Percentiles rank a stretch among this genome's conserved stretches.
Evolutionary conservation across 306 rosid species (phyloP).

Genomic region (Rubus parviflorus): DNA sequence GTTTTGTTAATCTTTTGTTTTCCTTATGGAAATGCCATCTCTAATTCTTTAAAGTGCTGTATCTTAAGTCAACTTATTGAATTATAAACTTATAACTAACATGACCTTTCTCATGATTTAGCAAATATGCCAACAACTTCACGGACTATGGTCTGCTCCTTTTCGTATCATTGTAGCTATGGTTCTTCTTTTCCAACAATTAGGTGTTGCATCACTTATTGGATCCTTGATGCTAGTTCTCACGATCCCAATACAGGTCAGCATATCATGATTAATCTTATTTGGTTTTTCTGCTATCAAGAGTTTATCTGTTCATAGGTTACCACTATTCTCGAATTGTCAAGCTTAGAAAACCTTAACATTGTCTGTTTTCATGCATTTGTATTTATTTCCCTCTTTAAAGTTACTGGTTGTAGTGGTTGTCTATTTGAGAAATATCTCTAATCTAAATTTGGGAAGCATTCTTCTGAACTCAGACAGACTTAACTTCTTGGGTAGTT

Average conservation of each 20-base stretch:
- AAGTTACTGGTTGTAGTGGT: neutral
- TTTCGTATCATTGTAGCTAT: slow-evolving; percentile 67
- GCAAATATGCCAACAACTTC: slow-evolving; percentile 80
- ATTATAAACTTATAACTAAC: slow-evolving; percentile 11
- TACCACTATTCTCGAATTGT: neutral
- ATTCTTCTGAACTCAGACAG: neutral
- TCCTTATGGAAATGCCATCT: neutral
- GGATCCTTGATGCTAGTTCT: slow-evolving; percentile 69
- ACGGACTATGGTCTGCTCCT: slow-evolving; percentile 88
- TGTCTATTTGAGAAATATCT: neutral
- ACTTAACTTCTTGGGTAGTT: neutral
- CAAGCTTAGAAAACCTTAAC: neutral
- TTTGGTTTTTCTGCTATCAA: neutral
- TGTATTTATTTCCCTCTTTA: neutral
- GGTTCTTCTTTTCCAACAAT: slow-evolving; percentile 88
- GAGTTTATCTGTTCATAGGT: neutral
- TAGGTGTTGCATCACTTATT: slow-evolving; percentile 82
- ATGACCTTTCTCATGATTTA: slow-evolving; percentile 30
- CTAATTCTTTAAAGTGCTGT: neutral
- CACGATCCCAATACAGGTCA: slow-evolving; percentile 72
- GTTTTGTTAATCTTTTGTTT: too few species aligned
- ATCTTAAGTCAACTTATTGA: neutral
- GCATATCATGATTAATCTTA: neutral
- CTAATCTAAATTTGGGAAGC: neutral
- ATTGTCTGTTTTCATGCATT: neutral